These are phyloP conservation scores for Penicillium sp. DNA, from an alignment of 2,329 filamentous ascomycete genomes.

Conservation along the genomic window DNA sequence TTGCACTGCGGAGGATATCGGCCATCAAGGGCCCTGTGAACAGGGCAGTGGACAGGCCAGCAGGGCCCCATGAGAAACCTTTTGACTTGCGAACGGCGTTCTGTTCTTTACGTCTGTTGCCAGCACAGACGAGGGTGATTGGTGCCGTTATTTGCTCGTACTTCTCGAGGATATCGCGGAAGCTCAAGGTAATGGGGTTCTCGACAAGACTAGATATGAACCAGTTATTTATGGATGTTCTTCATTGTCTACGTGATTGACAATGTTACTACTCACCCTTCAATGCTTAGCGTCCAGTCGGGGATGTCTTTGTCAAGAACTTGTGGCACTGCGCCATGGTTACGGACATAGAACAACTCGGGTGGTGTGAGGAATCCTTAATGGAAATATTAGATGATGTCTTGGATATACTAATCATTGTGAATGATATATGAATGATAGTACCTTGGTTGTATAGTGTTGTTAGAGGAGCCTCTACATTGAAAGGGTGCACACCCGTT, in stretches of 20 bases:
- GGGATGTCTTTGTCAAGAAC: conserved; percentile 74
- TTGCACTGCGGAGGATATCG: conserved; percentile 72
- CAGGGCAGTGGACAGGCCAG: conserved; percentile 82
- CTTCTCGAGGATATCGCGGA: conserved; percentile 73
- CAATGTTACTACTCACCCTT: conserved; percentile 61
- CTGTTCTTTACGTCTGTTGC: conserved; percentile 90
- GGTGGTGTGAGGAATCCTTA: conserved; percentile 82
- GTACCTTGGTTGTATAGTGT: conserved; percentile 70
- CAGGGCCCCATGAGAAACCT: conserved; percentile 92
- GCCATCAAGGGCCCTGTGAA: conserved; percentile 83
- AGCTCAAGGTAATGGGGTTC: conserved; percentile 72
- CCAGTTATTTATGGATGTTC: background rate
- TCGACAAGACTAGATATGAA: conserved; percentile 67
- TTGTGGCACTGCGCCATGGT: conserved; percentile 82
- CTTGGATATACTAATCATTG: too few species aligned
- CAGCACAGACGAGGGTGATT: conserved; percentile 87
- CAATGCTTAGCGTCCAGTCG: conserved; percentile 81
- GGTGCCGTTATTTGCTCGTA: conserved; percentile 86
- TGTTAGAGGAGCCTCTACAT: conserved; percentile 82
- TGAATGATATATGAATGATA: background rate
- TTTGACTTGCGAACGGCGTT: conserved; percentile 90
- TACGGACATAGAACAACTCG: conserved; percentile 89
- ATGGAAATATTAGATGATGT: background rate
- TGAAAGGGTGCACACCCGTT: conserved; percentile 90
- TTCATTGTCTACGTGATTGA: background rate